A percentile compares a stretch with the other conserved stretches of the same genome.
Conservation (phyloP, 1,284 basidiomycete genomes). For the Ceratorhiza oryzae-sativae region DNA sequence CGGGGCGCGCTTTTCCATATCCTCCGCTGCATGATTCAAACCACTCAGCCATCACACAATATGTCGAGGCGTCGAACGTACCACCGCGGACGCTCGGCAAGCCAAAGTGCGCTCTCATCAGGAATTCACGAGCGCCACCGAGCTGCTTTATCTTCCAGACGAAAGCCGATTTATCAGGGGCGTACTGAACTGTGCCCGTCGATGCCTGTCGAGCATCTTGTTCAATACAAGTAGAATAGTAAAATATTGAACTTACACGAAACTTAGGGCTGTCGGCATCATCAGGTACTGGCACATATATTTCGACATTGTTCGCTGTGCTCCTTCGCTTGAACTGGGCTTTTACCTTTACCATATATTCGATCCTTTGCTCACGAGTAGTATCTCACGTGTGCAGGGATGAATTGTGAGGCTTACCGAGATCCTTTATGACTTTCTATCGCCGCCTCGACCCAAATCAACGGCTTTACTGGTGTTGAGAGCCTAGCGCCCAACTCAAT, state of each 20-base stretch:
- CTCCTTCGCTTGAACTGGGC: slow-evolving; percentile 98
- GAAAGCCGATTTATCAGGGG: slow-evolving; percentile 94
- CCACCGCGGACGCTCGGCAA: slow-evolving; percentile 88
- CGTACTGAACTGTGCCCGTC: slow-evolving; percentile 92
- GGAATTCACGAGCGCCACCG: slow-evolving; percentile 89
- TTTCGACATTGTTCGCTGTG: slow-evolving; percentile 98
- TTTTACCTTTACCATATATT: slow-evolving; percentile 98
- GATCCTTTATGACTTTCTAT: slow-evolving; percentile 95
- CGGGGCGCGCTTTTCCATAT: slow-evolving; percentile 88
- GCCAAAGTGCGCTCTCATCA: slow-evolving; percentile 96
- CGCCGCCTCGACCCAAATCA: slow-evolving; percentile 97
- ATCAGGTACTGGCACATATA: slow-evolving; percentile 97
- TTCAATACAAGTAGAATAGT: background rate
- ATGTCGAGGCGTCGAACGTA: slow-evolving; percentile 47
- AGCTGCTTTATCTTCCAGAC: slow-evolving; percentile 99
- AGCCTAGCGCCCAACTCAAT: background rate
- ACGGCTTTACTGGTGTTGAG: slow-evolving; percentile 90
- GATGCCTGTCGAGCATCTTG: slow-evolving; percentile 73
- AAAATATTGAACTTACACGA: slow-evolving; percentile 62
- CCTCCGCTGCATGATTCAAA: slow-evolving; percentile 63
- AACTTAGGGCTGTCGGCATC: slow-evolving; percentile 99
- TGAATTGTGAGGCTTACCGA: background rate
- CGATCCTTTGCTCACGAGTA: slow-evolving; percentile 63
- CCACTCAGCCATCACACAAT: background rate
- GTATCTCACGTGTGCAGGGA: background rate